Conservation (phyloP, 345 rosid genomes). For the thale cress (Arabidopsis thaliana) region DNA sequence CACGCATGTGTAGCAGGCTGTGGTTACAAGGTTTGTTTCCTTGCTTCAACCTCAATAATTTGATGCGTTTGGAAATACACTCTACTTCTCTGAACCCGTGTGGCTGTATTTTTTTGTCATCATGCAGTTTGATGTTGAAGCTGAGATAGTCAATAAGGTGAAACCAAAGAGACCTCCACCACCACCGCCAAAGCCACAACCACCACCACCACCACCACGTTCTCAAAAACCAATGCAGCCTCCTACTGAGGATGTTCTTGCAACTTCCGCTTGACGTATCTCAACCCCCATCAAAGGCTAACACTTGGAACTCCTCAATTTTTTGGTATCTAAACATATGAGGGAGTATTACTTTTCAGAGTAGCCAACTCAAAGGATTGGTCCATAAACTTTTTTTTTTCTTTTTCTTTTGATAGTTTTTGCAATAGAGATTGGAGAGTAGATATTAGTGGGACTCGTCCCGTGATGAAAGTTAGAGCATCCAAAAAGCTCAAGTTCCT, state of each 20-base stretch:
- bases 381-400: neutral
- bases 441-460: slow-evolving; percentile 20
- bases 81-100: slow-evolving; percentile 14
- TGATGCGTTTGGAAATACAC: neutral
- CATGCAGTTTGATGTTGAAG: slow-evolving; percentile 65
- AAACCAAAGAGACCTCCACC: slow-evolving; percentile 78
- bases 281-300: slow-evolving; percentile 18
- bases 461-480: slow-evolving; percentile 20
- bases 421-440: slow-evolving; percentile 6
- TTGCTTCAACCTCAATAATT: neutral
- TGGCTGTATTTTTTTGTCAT: slow-evolving; percentile 13
- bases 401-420: slow-evolving; percentile 25
- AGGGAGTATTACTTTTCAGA: slow-evolving; percentile 31
- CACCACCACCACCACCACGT: slow-evolving; percentile 44
- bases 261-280: slow-evolving; percentile 68
- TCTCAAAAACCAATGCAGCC: slow-evolving; percentile 30
- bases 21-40: slow-evolving; percentile 74
- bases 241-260: slow-evolving; percentile 66
- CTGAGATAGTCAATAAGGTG: slow-evolving; percentile 55
- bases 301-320: slow-evolving; percentile 35
- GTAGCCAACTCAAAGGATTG: slow-evolving; percentile 25
- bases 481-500: neutral
- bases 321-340: slow-evolving; percentile 25
- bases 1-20: slow-evolving; percentile 91
- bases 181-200: slow-evolving; percentile 53